Evolutionary conservation across 2,329 filamentous ascomycete species (phyloP).

Genomic region (Fusarium agapanthi): DNA sequence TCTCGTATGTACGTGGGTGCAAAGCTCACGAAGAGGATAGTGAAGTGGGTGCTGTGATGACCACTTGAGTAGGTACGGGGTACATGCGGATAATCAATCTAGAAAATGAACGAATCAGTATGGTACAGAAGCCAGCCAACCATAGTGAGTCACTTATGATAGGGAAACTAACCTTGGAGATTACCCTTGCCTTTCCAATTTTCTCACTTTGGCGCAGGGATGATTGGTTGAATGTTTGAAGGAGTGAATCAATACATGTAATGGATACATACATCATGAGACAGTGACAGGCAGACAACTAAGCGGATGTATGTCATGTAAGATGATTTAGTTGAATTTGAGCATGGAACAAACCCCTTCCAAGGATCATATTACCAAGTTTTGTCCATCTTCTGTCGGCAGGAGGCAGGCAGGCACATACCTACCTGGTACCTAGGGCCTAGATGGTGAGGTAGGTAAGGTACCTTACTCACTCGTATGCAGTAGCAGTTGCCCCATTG

Average conservation of each 20-base stretch:
- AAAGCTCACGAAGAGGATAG: slow-evolving; percentile 26
- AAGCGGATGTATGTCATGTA: slow-evolving; percentile 19
- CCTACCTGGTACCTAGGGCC: background rate
- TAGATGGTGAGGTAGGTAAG: background rate
- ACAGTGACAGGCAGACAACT: slow-evolving; percentile 21
- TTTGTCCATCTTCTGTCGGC: background rate
- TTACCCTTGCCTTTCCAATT: slow-evolving; percentile 25
- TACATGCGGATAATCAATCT: slow-evolving; percentile 19
- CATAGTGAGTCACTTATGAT: slow-evolving; percentile 10
- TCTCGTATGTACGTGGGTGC: slow-evolving; percentile 34
- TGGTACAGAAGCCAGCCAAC: slow-evolving; percentile 28
- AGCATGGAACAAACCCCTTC: background rate
- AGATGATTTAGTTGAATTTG: background rate
- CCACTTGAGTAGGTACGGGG: slow-evolving; percentile 4
- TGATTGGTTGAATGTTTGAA: slow-evolving; percentile 17
- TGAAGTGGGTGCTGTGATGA: slow-evolving; percentile 35
- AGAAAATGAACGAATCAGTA: slow-evolving; percentile 29
- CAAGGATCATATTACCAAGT: background rate
- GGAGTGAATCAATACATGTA: slow-evolving; percentile 27
- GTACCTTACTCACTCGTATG: background rate
- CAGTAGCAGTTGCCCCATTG: slow-evolving; percentile 5
- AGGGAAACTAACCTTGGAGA: slow-evolving; percentile 22
- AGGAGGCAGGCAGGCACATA: background rate
- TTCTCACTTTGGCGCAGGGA: slow-evolving; percentile 20
- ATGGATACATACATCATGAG: slow-evolving; percentile 29